A percentile compares a stretch with the other conserved stretches of the same genome.
phyloP scores from a whole-genome alignment of 192 early-diverging fungal species.

The Coemansia sp. region DNA sequence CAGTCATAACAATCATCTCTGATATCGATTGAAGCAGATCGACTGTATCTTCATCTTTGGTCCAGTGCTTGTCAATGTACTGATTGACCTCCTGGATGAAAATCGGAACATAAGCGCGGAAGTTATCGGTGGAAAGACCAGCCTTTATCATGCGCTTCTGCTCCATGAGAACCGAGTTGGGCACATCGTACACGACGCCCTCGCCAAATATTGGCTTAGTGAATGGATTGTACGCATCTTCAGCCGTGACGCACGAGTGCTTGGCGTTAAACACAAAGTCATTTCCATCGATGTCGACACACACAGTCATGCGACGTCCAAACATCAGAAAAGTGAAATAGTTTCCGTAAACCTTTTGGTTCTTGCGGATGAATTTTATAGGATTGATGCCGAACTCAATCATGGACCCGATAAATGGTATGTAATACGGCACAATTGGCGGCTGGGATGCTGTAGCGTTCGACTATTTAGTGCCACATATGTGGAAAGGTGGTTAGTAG shows the following conservation, averaged over 20 bases:
- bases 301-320: constrained; percentile 87
- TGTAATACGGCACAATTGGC: constrained; percentile 71
- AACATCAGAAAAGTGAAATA: constrained; percentile 93
- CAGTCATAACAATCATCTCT: constrained; percentile 93
- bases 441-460: constrained; percentile 62
- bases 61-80: constrained; percentile 74
- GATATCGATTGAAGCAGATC: constrained; percentile 84
- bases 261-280: constrained; percentile 97
- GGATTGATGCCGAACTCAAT: constrained; percentile 88
- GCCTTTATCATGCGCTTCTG: constrained; percentile 99
- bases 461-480: neutral
- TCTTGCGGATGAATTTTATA: constrained; percentile 82
- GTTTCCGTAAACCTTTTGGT: constrained; percentile 86
- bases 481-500: neutral
- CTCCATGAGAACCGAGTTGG: constrained; percentile 93
- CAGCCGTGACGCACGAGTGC: constrained; percentile 82
- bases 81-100: constrained; percentile 79
- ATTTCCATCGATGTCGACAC: constrained; percentile 91
- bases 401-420: constrained; percentile 90
- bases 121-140: constrained; percentile 83
- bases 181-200: constrained; percentile 97
- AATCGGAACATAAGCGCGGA: constrained; percentile 87
- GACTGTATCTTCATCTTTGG: constrained; percentile 57
- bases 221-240: constrained; percentile 90
- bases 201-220: constrained; percentile 94